Base-by-base conservation (phyloP, 208 protist genomes). In the Wallacemonas collosoma region DNA sequence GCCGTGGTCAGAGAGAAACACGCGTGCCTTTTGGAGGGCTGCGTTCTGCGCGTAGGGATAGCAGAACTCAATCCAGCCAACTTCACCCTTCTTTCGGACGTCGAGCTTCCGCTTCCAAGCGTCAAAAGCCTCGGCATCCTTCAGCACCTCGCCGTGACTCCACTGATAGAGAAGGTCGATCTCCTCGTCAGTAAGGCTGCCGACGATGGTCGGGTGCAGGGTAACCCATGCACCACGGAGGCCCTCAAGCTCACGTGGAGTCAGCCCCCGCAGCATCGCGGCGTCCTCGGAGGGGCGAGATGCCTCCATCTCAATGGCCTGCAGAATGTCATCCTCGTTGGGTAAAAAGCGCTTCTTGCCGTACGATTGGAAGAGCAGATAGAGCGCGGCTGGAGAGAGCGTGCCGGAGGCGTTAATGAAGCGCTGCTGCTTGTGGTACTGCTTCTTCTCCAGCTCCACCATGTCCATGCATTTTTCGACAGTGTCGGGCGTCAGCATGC, bases 11-110 rank as follows among this genome's bases (percentile, higher is more conserved):
- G 43, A 47, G 17, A 86, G 66, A 38, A 55, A 77, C 8, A 11
- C 53, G 12, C 82, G 71, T 26, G 86, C 72, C 14, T 69, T 66
- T 2, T 40, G 73, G 14, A 86, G 75, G 15, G 79, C 71, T 6
- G 78, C 60, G 15, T 68, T 66, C 65, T 83, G 75, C 8, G 86
- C 86, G 72, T 85, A 88, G 2, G 81, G 80, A 75, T 85, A 91
- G 73, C 86, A 91, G 68, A 91, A 91, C 67, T 91, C 86, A 5
- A 56, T 58, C 86, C 86, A 91, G 54, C 86, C 82, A 51, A 88
- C 77, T 12, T 68, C 50, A 11, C 73, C 77, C 2, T 35, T 68
- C 2, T 68, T 11, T 8, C 65, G 56, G 17, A 91, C 66, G 56
- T 82, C 78, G n/a, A 91, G 54, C 3, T 51, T 78, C 48, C 68